Evolutionary conservation across 1,139 yeast genomes (phyloP).

Genomic region (Pichia norvegensis): DNA sequence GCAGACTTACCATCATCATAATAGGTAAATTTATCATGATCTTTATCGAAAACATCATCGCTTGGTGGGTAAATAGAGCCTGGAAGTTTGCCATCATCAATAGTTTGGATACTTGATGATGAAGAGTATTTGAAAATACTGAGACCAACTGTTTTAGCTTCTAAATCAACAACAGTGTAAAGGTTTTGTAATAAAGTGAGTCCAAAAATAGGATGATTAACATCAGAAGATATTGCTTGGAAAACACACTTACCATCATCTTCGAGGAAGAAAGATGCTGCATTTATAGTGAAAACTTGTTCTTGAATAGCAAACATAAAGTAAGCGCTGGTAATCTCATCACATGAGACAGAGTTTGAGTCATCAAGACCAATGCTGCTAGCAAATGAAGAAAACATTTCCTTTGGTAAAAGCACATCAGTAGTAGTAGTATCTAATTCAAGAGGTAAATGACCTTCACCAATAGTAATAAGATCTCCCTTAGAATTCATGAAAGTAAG

Average conservation of each 20-base stretch:
- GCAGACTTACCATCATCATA: background rate
- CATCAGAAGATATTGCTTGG: background rate
- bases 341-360: background rate
- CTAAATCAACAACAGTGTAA: background rate
- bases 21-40: background rate
- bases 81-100: conserved; percentile 2
- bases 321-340: background rate
- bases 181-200: background rate
- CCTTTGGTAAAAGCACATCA: background rate
- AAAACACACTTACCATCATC: background rate
- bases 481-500: background rate
- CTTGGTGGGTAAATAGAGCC: background rate
- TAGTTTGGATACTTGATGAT: background rate
- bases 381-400: background rate
- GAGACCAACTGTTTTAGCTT: background rate
- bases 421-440: background rate
- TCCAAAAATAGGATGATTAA: background rate
- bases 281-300: background rate
- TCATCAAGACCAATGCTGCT: background rate
- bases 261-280: background rate
- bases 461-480: background rate
- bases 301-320: background rate
- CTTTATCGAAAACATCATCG: background rate
- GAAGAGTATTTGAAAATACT: background rate
- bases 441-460: background rate